Percentiles rank a stretch among this genome's conserved stretches.
Evolutionary conservation across 1,284 basidiomycete genomes (phyloP).

Genomic region (Fomes fomentarius): DNA sequence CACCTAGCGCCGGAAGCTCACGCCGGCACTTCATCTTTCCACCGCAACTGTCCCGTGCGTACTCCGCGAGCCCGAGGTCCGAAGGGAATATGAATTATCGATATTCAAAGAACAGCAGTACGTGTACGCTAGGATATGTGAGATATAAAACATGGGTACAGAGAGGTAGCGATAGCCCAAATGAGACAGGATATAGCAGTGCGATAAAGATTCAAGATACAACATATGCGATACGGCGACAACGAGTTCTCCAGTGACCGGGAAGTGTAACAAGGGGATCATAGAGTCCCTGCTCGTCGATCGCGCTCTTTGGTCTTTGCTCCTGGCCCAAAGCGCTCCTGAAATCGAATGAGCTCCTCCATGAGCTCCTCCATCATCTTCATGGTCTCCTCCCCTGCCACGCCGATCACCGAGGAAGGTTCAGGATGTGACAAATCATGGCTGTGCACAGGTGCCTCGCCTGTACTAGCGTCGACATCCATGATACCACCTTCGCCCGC

Average conservation of each 20-base stretch:
- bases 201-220: conserved; percentile 23
- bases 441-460: conserved; percentile 26
- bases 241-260: conserved; percentile 2
- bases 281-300: conserved; percentile 43
- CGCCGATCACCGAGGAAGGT: background rate
- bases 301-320: conserved; percentile 61
- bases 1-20: conserved; percentile 12
- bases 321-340: conserved; percentile 79
- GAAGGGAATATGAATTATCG: background rate
- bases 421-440: conserved; percentile 12
- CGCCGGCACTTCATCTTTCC: background rate
- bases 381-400: conserved; percentile 49
- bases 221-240: conserved; percentile 17
- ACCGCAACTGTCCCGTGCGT: background rate
- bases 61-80: background rate
- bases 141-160: conserved; percentile 26
- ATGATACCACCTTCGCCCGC: conserved; percentile 15
- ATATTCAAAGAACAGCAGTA: conserved; percentile 16
- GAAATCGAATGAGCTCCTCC: conserved; percentile 84
- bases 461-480: conserved; percentile 10
- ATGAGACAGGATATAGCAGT: conserved; percentile 20
- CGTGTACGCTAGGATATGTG: conserved; percentile 24
- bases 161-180: conserved; percentile 16
- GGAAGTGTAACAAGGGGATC: conserved; percentile 24
- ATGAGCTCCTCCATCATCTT: conserved; percentile 88